Conservation (phyloP, 305 asterid genomes). For the Solanum hybrid region DNA sequence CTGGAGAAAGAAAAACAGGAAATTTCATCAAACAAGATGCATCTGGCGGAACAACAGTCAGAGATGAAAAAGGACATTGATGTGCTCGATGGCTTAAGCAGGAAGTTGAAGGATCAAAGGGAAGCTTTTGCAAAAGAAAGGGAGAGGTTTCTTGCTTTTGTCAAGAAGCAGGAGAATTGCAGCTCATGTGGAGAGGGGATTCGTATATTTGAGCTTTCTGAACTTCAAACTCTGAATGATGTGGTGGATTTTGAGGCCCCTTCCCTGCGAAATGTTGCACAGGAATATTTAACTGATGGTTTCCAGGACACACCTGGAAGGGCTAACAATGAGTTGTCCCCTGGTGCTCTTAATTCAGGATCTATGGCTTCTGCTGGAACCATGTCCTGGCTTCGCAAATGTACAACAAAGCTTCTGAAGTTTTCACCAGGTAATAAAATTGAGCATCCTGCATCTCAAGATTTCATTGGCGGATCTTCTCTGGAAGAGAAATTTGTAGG, state of each 20-base stretch:
- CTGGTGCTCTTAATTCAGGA: constrained; percentile 35
- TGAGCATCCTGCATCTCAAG: constrained; percentile 40
- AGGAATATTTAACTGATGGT: constrained; percentile 45
- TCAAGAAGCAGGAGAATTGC: constrained; percentile 72
- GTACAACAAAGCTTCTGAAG: constrained; percentile 69
- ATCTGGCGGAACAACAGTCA: constrained; percentile 54
- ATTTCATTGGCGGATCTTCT: constrained; percentile 22
- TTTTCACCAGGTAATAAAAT: constrained; percentile 71
- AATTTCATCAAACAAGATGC: constrained; percentile 58
- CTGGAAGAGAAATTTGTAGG: constrained; percentile 11
- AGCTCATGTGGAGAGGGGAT: constrained; percentile 55
- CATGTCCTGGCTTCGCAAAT: constrained; percentile 79
- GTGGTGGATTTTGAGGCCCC: constrained; percentile 43
- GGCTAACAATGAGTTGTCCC: constrained; percentile 29
- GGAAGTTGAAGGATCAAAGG: constrained; percentile 83
- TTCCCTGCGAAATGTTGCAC: constrained; percentile 49
- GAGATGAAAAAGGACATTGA: constrained; percentile 85
- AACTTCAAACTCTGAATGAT: constrained; percentile 52
- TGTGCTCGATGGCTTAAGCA: constrained; percentile 66
- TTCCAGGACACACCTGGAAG: constrained; percentile 31
- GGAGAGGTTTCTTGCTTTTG: constrained; percentile 62
- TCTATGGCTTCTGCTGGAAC: constrained; percentile 70
- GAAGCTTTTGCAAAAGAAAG: constrained; percentile 74
- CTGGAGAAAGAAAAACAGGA: constrained; percentile 67
- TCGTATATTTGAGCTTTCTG: constrained; percentile 64